Evolutionary conservation across 495 filamentous ascomycete species (phyloP).

Genomic region (Podospora tetraspora): DNA sequence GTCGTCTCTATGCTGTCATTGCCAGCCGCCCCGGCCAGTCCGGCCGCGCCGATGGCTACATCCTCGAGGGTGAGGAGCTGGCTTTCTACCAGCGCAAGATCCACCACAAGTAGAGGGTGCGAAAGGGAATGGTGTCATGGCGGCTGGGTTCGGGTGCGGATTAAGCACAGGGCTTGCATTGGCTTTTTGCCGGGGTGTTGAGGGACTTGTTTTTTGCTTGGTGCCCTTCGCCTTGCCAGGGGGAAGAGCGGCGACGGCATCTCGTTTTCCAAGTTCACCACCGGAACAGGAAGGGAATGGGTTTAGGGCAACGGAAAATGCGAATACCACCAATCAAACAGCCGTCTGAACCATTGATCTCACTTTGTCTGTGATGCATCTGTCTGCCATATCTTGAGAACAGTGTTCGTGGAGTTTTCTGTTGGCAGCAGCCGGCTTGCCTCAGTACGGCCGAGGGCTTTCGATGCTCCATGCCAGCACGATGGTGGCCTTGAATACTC

Average conservation of each 20-base stretch:
- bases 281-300: slow-evolving; percentile 30
- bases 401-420: not conserved
- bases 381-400: not conserved
- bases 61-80: slow-evolving; percentile 98
- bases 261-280: slow-evolving; percentile 24
- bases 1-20: slow-evolving; percentile 90
- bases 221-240: slow-evolving; percentile 2
- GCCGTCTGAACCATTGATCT: slow-evolving; percentile 20
- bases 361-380: not conserved
- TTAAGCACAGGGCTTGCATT: slow-evolving; percentile 23
- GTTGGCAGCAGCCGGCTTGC: not conserved
- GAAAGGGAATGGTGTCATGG: slow-evolving; percentile 10
- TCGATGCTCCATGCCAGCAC: not conserved
- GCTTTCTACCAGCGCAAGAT: slow-evolving; percentile 99
- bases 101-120: slow-evolving; percentile 81
- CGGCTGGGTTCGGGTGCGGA: slow-evolving; percentile 15
- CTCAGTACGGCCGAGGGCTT: not conserved
- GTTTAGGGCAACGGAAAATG: slow-evolving; percentile 33
- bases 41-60: slow-evolving; percentile 92
- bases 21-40: slow-evolving; percentile 92
- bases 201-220: slow-evolving; percentile 26
- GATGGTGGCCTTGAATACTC: not conserved
- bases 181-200: slow-evolving; percentile 31
- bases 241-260: slow-evolving; percentile 14
- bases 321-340: slow-evolving; percentile 27